Base-by-base conservation (phyloP, 768 basidiomycete species). In the Hemileccinum impolitum region DNA sequence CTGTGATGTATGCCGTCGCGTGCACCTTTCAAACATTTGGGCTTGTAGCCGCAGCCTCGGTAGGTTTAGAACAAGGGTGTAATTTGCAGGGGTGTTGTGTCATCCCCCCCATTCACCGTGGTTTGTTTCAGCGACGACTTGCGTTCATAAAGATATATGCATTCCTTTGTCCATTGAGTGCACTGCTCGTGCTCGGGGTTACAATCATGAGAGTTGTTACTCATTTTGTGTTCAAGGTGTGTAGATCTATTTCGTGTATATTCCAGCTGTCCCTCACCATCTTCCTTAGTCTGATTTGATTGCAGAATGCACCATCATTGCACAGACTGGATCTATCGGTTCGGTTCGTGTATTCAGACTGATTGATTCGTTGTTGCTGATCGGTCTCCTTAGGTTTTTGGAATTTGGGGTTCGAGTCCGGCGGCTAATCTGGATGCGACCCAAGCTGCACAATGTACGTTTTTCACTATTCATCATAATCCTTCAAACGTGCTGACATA, bases 191-290 rank as follows among this genome's bases (percentile, higher is more conserved):
- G 19, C 55, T 76, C 6, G 85, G 68, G 0, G 66, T 77, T 4
- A 79, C 77, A 7, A 53, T 90, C 35, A 58, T 84, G 53, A 74
- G 80, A 25, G 69, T 80, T 9, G 64, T 90, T 8, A 70, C 79
- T 1, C 88, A 91, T 58, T 90, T 88, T 55, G 72, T 71, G 0
- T 74, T 75, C 70, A 90, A 88, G 78, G 87, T 80, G 36, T 19
- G 68, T 59, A 0, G 34, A 19, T 25, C n/a, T 25, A 21, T n/a
- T 10, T 18, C 10, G 4, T 10, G 28, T 39, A 9, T 47, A 3
- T 4, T 23, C 37, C n/a, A 2, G 8, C 43, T 17, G 43, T 32
- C 28, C 31, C 54, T 52, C 40, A 59, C 23, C 15, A 3, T 44
- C 6, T 30, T 1, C 6, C 10, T 1, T 50, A 88, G 88, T 68